Evolutionary conservation across 179 eudicot species (phyloP).

Genomic region (Carnegiea gigantea): DNA sequence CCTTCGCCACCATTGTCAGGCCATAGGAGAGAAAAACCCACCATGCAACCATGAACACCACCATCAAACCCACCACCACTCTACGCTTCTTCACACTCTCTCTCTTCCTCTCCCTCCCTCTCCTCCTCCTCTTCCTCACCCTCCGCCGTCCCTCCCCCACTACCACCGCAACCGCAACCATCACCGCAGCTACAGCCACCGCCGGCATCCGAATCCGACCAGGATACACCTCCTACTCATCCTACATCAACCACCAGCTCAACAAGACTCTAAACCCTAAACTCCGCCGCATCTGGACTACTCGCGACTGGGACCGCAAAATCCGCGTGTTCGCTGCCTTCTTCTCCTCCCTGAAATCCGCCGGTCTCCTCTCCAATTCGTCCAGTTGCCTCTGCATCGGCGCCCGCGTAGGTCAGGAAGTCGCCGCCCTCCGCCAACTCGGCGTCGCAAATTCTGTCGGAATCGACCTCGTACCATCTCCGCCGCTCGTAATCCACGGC

Average conservation of each 20-base stretch:
- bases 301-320: conserved; percentile 89
- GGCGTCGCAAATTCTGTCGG: conserved; percentile 77
- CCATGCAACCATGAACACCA: conserved; percentile 26
- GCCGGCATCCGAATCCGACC: conserved; percentile 70
- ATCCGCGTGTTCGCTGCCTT: conserved; percentile 63
- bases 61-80: not conserved
- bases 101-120: conserved; percentile 20
- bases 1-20: not conserved
- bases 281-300: conserved; percentile 69
- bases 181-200: conserved; percentile 27
- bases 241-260: conserved; percentile 74
- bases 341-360: conserved; percentile 40
- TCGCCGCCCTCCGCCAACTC: conserved; percentile 58
- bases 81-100: conserved; percentile 26
- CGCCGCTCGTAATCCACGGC: conserved; percentile 71
- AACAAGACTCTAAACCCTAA: conserved; percentile 87
- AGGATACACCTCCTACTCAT: conserved; percentile 66
- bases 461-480: conserved; percentile 79
- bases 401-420: conserved; percentile 91
- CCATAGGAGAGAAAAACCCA: not conserved
- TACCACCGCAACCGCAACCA: conserved; percentile 22
- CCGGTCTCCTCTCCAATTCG: conserved; percentile 34
- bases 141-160: conserved; percentile 24
- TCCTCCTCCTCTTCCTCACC: conserved; percentile 25
- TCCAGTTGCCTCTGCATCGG: conserved; percentile 73